These are phyloP conservation scores for Neurospora sp. DNA, from an alignment of 495 filamentous ascomycete genomes.

Conservation along the genomic window DNA sequence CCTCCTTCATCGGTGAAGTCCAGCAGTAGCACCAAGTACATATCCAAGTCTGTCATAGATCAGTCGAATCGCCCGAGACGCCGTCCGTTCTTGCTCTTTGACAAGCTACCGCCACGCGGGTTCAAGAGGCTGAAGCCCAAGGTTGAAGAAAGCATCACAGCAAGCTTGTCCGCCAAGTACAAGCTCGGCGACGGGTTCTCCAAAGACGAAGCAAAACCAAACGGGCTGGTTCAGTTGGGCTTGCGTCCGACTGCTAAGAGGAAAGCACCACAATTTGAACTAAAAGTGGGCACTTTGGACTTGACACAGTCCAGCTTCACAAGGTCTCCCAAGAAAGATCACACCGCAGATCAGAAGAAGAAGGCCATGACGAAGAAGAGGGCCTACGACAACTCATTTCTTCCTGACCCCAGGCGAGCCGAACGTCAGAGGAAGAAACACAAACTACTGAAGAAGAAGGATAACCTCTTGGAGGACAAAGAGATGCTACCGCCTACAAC, in stretches of 20 bases:
- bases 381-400: constrained; percentile 10
- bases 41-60: not conserved
- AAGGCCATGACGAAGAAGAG: not conserved
- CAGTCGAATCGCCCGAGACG: constrained; percentile 4
- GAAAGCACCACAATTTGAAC: not conserved
- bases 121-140: constrained; percentile 10
- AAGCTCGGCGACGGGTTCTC: constrained; percentile 17
- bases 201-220: constrained; percentile 12
- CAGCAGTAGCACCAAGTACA: not conserved
- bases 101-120: constrained; percentile 6
- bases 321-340: not conserved
- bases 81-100: constrained; percentile 14
- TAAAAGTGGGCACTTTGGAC: constrained; percentile 7
- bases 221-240: constrained; percentile 4
- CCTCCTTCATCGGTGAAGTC: not conserved
- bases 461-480: not conserved
- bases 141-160: not conserved
- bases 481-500: not conserved
- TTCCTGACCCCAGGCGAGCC: not conserved
- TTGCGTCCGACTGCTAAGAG: not conserved
- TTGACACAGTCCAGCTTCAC: constrained; percentile 7
- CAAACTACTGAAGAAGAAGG: not conserved
- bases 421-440: not conserved
- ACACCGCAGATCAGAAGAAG: not conserved
- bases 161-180: not conserved